Evolutionary conservation across 768 basidiomycete genomes (phyloP).

Genomic region (Sutorius australiensis): DNA sequence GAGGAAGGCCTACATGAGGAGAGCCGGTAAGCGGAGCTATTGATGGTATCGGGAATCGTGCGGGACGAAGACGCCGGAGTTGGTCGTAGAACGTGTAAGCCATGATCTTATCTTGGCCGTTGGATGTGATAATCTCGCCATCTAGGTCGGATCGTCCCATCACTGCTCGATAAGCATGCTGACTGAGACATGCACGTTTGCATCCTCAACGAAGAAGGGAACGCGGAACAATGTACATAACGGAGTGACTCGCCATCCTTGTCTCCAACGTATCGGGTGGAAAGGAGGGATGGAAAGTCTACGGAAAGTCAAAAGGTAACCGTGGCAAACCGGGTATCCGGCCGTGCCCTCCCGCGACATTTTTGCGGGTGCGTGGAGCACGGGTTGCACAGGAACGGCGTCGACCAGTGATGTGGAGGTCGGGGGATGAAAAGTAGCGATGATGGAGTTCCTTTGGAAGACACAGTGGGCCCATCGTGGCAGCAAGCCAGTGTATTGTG

Average conservation of each 20-base stretch:
- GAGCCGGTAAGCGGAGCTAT: conserved; percentile 8
- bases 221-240: background rate
- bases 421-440: conserved; percentile 18
- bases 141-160: background rate
- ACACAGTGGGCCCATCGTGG: too few species aligned
- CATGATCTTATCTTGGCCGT: conserved; percentile 21
- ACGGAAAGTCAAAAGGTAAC: background rate
- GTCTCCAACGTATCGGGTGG: background rate
- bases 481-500: background rate
- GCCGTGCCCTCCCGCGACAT: background rate
- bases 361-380: background rate
- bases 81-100: background rate
- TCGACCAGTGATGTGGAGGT: background rate
- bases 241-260: too few species aligned
- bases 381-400: conserved; percentile 13
- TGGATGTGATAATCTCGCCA: conserved; percentile 7
- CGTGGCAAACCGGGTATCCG: conserved; percentile 5
- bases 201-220: background rate
- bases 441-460: background rate
- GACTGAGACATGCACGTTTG: background rate
- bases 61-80: background rate
- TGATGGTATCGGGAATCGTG: conserved; percentile 13
- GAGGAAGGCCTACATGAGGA: conserved; percentile 13
- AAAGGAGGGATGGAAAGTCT: background rate
- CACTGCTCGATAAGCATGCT: background rate